A percentile compares a stretch with the other conserved stretches of the same genome.
These are phyloP conservation scores for Craspedostauros australis DNA, from an alignment of 108 stramenopile species.

Conservation along the genomic window DNA sequence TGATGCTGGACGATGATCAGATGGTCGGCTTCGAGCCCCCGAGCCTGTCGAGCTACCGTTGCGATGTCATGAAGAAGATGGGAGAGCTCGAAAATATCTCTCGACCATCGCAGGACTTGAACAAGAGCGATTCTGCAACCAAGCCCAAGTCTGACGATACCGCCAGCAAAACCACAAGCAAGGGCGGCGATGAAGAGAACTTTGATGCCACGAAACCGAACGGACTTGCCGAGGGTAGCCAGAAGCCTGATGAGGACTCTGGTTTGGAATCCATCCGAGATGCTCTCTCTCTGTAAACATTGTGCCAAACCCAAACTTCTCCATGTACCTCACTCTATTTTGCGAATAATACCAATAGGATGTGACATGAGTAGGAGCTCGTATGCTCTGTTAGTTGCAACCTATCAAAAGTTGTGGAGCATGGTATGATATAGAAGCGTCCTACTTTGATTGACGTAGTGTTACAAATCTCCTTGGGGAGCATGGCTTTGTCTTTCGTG, in stretches of 20 bases:
- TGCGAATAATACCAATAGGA: too few relatives aligned
- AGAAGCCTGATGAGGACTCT: background rate
- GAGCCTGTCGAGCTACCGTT: slow-evolving; percentile 64
- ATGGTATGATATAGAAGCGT: too few relatives aligned
- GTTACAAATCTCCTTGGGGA: too few relatives aligned
- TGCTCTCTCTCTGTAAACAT: slow-evolving; percentile 13
- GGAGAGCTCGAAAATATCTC: slow-evolving; percentile 47
- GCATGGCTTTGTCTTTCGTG: too few relatives aligned
- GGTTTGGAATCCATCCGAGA: slow-evolving; percentile 23
- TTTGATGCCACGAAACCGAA: background rate
- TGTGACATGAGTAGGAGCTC: too few relatives aligned
- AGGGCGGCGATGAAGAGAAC: background rate
- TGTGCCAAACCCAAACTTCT: too few relatives aligned
- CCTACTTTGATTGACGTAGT: too few relatives aligned
- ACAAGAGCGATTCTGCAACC: slow-evolving; percentile 1
- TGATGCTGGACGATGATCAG: slow-evolving; percentile 55
- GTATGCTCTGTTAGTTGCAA: too few relatives aligned
- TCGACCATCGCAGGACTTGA: slow-evolving; percentile 13
- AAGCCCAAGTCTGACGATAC: background rate
- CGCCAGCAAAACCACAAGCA: background rate
- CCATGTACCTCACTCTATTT: too few relatives aligned
- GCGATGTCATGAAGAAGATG: slow-evolving; percentile 66
- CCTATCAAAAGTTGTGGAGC: too few relatives aligned
- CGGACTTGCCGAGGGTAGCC: background rate
- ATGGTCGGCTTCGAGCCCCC: slow-evolving; percentile 78